Conservation (phyloP, 2,329 filamentous ascomycete species). For the Cytospora paraplurivora region DNA sequence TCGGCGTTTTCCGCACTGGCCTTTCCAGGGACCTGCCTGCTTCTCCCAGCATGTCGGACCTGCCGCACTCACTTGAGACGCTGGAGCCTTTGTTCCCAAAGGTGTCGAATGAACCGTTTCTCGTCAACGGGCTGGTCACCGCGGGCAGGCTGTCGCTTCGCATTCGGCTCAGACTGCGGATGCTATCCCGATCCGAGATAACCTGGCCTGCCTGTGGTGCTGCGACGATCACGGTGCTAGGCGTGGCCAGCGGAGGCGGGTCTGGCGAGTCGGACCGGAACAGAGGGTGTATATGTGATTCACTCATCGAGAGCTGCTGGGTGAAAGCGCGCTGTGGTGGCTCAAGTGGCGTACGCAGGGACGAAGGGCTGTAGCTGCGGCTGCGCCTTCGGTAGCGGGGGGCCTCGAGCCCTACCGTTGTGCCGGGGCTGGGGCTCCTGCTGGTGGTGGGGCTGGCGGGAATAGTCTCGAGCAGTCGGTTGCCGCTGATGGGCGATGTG, state of each 20-base stretch:
- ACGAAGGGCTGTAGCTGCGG: conserved; percentile 54
- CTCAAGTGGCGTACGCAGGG: conserved; percentile 37
- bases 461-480: conserved; percentile 68
- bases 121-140: conserved; percentile 51
- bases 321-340: conserved; percentile 37
- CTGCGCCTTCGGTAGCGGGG: conserved; percentile 46
- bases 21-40: conserved; percentile 40
- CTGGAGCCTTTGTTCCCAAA: conserved; percentile 34
- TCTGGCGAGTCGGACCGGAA: conserved; percentile 73
- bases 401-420: conserved; percentile 57
- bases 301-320: conserved; percentile 46
- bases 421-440: conserved; percentile 65
- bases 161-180: conserved; percentile 54
- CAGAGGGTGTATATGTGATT: conserved; percentile 75
- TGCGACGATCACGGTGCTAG: conserved; percentile 71
- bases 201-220: conserved; percentile 69
- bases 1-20: conserved; percentile 42
- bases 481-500: conserved; percentile 46
- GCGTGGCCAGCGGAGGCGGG: conserved; percentile 66
- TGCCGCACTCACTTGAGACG: conserved; percentile 30
- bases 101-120: conserved; percentile 54
- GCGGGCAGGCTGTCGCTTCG: conserved; percentile 58
- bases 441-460: conserved; percentile 66
- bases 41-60: conserved; percentile 34
- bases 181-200: conserved; percentile 56